Conservation (phyloP, 257 asterid species). For the Nicotiana knightiana region DNA sequence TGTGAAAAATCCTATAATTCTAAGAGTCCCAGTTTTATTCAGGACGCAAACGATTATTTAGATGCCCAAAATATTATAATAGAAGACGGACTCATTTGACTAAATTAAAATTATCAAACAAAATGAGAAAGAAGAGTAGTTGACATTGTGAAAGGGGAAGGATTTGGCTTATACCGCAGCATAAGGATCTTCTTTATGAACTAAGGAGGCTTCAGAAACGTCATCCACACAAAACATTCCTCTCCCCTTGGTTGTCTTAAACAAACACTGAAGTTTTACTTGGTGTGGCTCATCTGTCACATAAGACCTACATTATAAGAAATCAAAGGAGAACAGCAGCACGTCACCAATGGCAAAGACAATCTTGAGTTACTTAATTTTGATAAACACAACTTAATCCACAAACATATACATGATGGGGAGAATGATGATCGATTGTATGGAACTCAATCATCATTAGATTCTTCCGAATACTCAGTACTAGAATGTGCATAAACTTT, state of each 20-base stretch:
- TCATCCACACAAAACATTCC: conserved; percentile 56
- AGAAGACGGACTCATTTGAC: not conserved
- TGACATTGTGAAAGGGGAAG: not conserved
- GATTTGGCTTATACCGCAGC: conserved; percentile 60
- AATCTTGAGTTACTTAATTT: not conserved
- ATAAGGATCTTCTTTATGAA: conserved; percentile 83
- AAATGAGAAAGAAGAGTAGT: not conserved
- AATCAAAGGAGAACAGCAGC: conserved; percentile 29
- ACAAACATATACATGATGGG: not conserved
- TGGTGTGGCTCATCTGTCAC: conserved; percentile 66
- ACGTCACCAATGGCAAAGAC: conserved; percentile 13
- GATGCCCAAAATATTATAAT: not conserved
- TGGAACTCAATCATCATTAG: not conserved
- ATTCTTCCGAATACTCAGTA: not conserved
- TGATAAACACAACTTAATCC: not conserved
- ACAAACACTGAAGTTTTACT: conserved; percentile 38
- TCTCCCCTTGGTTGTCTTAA: conserved; percentile 64
- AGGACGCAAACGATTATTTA: not conserved
- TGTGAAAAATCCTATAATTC: not conserved
- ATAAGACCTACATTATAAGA: conserved; percentile 65
- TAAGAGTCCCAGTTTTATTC: not conserved
- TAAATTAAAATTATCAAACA: not conserved
- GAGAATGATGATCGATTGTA: not conserved
- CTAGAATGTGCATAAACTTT: conserved; percentile 3
- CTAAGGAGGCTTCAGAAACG: conserved; percentile 60